Evolutionary conservation across 129 eudicot genomes (phyloP).

Genomic region (Mikania micrantha): DNA sequence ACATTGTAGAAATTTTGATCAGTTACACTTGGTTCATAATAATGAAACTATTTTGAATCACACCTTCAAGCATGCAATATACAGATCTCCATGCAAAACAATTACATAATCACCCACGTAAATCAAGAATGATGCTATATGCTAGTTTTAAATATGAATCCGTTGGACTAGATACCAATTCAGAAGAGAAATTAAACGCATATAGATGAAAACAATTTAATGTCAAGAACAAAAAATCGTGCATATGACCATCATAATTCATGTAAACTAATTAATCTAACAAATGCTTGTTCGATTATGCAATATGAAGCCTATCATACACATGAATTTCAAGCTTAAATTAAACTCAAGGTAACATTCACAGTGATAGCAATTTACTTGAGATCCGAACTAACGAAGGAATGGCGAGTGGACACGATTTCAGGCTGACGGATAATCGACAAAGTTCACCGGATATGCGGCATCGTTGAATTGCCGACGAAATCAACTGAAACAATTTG

Average conservation of each 20-base stretch:
- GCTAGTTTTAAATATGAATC: slow-evolving; percentile 9
- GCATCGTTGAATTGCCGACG: slow-evolving; percentile 67
- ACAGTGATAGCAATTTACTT: slow-evolving; percentile 27
- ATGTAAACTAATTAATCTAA: slow-evolving; percentile 4
- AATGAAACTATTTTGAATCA: neutral
- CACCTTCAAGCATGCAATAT: neutral
- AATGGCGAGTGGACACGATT: slow-evolving; percentile 26
- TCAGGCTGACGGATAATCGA: slow-evolving; percentile 59
- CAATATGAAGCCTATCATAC: neutral
- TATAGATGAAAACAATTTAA: neutral
- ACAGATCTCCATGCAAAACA: neutral
- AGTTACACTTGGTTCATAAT: neutral
- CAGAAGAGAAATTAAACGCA: neutral
- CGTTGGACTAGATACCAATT: neutral
- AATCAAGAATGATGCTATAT: neutral
- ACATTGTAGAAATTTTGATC: neutral
- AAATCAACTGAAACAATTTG: slow-evolving; percentile 45
- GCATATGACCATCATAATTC: neutral
- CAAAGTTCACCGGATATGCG: slow-evolving; percentile 66
- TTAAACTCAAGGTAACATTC: neutral
- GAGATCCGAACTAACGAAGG: slow-evolving; percentile 52
- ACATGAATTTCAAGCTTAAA: neutral
- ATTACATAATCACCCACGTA: neutral
- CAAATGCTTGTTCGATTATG: neutral
- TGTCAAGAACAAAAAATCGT: slow-evolving; percentile 7